Evolutionary conservation across 2,329 filamentous ascomycete species (phyloP), one percentile per base, ranked within the genome.

Genomic region (Gnomoniopsis smithogilvyi): DNA sequence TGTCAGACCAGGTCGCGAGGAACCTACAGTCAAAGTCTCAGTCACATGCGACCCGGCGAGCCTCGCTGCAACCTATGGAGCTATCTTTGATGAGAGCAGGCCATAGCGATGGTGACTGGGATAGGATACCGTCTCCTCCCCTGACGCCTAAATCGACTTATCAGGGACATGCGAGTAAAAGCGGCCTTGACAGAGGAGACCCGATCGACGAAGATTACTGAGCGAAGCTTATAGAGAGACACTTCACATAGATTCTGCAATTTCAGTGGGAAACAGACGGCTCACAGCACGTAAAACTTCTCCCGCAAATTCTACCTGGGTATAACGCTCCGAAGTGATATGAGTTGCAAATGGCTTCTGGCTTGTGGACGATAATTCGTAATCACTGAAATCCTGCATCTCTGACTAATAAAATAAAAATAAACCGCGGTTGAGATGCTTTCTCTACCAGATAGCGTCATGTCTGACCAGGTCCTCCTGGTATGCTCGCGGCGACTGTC

Each of bases 361-460:
- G 8, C 26, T 30, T 8, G 4, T 30, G 10, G 26, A 34, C 17
- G 8, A 45, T 10, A 24, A 10, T 14, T 21, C 30, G 21, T 24
- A 22, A 36, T 22, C 34, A 51, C 38, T 46, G 22, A 46, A 54
- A 24, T 19, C 33, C 19, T n/a, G 4, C 15, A 24, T 7, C 19
- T 11, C 14, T 14, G 26, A 19, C 8, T n/a, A n/a, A n/a, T n/a
- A n/a, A n/a, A 46, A 19, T 19, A 46, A 46, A 6, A 3, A 17
- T 19, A 17, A 17, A 6, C 10, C 12, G 4, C 33, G 14, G 3
- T 1, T 2, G 17, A 8, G n/a, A 2, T 21, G 7, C 19, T 3
- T 14, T 7, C 34, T 3, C 54, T 41, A 62, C 60, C 60, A 62
- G 21, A 62, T 49, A 17, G 60, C 19, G 19, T 62, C 60, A 49